A percentile compares a stretch with the other conserved stretches of the same genome.
Conservation (phyloP, 2,329 filamentous ascomycete genomes). For the Pestalotiopsis sp. region DNA sequence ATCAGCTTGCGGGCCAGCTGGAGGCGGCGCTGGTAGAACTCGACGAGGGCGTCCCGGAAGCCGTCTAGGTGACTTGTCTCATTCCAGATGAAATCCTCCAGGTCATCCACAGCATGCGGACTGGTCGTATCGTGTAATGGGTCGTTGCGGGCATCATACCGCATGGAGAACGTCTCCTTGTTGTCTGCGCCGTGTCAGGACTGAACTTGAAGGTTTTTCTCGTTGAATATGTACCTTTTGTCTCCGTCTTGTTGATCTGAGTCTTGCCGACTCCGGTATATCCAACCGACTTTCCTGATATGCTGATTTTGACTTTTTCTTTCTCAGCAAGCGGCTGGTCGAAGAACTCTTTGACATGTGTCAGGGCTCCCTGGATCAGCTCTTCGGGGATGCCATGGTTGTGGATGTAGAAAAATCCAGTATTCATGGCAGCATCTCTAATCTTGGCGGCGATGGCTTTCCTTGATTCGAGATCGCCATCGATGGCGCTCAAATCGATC, state of each 20-base stretch:
- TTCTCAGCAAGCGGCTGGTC: slow-evolving; percentile 27
- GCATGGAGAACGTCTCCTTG: slow-evolving; percentile 29
- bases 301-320: slow-evolving; percentile 30
- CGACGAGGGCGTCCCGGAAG: slow-evolving; percentile 37
- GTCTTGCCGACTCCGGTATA: slow-evolving; percentile 42
- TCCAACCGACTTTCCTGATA: slow-evolving; percentile 37
- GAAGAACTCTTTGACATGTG: slow-evolving; percentile 24
- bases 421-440: slow-evolving; percentile 27
- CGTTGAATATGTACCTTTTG: slow-evolving; percentile 36
- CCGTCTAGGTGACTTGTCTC: slow-evolving; percentile 30
- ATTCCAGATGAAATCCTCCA: slow-evolving; percentile 28
- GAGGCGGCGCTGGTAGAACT: slow-evolving; percentile 37
- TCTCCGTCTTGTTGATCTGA: slow-evolving; percentile 29
- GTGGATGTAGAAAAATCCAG: slow-evolving; percentile 48
- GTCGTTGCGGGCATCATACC: slow-evolving; percentile 45
- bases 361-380: slow-evolving; percentile 33
- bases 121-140: slow-evolving; percentile 25
- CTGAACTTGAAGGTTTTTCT: slow-evolving; percentile 24
- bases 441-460: slow-evolving; percentile 40
- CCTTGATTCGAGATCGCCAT: slow-evolving; percentile 36
- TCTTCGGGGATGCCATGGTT: slow-evolving; percentile 31
- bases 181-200: slow-evolving; percentile 33
- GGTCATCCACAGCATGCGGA: not conserved
- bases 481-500: slow-evolving; percentile 42
- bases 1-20: slow-evolving; percentile 39